phyloP scores from a whole-genome alignment of 1,284 basidiomycete species.

The Apiotrichum veenhuisii region DNA sequence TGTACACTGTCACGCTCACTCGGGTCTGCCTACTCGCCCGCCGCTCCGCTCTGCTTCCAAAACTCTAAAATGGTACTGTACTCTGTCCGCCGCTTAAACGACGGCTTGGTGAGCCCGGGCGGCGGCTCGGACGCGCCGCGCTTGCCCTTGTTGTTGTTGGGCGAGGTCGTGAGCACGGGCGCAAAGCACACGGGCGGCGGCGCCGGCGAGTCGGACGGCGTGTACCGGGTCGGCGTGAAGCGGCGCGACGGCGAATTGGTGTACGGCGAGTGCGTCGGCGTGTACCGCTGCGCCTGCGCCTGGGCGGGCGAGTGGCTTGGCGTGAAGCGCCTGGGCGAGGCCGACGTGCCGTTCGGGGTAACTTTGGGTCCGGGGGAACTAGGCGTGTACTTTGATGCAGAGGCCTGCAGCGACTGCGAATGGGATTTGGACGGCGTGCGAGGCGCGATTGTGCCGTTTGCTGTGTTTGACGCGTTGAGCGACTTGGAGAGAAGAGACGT shows the following conservation, averaged over 20 bases:
- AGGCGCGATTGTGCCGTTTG: no score
- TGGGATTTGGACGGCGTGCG: no score
- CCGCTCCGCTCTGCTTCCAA: background rate
- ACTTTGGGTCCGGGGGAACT: no score
- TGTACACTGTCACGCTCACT: background rate
- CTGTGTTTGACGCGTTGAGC: no score
- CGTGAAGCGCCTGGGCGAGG: background rate
- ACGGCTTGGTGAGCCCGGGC: background rate
- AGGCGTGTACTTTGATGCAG: no score
- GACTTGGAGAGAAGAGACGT: no score
- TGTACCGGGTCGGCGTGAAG: background rate
- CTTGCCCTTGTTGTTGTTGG: background rate
- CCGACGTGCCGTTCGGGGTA: background rate
- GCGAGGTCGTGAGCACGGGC: background rate
- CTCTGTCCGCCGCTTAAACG: background rate
- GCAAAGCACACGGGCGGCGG: background rate
- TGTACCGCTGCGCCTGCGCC: background rate
- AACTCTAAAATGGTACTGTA: conserved; percentile 1
- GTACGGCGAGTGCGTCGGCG: background rate
- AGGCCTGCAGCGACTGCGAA: no score
- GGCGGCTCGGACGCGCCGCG: conserved; percentile 2
- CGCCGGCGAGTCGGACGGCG: background rate
- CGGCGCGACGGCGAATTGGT: background rate
- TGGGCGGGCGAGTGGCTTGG: background rate
- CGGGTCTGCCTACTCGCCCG: background rate